Evolutionary conservation across 257 asterid genomes (phyloP), one percentile per base, ranked within the genome.

Genomic region (Jasminum sambac): DNA sequence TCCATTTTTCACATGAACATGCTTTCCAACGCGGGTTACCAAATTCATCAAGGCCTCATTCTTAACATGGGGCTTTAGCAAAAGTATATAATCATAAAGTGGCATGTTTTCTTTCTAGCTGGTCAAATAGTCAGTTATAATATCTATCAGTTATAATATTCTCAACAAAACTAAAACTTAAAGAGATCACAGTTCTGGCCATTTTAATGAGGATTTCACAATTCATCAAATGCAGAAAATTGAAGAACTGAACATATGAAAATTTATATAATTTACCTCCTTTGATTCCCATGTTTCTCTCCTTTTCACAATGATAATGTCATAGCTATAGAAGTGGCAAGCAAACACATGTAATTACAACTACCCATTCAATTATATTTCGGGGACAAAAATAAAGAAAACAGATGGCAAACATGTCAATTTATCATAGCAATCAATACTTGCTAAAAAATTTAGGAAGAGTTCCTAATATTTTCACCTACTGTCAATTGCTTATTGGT

Each of bases 61-160:
- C 14, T 6, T 8, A 13, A 90, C 81, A 52, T 66, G 78, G 67
- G 96, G 93, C 73, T 92, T 92, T 83, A 90, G 55, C 80, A 92
- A 79, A 74, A 92, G 90, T 95, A 92, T 80, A 74, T 96, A 92
- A 71, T 92, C 98, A 60, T 92, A 92, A 25, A 92, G 95, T 48
- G 98, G 97, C 98, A 92, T 92, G 75, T 81, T 19, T 30, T 67
- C 39, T 69, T 77, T 41, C 70, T 64, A 67, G 41, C 73, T 67
- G 57, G 9, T 21, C 41, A 68, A 55, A 24, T 2, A 42, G 19
- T 30, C 40, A 68, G 39, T 63, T 38, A 72, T 48, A 73, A 72
- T 50, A 19, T 16, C 26, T 59, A 72, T 72, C 37, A 76, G 81
- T 50, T 11, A 62, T 34, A 25, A 12, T 46, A 11, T 16, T 66